phyloP scores from a whole-genome alignment of 1,139 yeast species.

The Magnusiomyces tetraspermus region DNA sequence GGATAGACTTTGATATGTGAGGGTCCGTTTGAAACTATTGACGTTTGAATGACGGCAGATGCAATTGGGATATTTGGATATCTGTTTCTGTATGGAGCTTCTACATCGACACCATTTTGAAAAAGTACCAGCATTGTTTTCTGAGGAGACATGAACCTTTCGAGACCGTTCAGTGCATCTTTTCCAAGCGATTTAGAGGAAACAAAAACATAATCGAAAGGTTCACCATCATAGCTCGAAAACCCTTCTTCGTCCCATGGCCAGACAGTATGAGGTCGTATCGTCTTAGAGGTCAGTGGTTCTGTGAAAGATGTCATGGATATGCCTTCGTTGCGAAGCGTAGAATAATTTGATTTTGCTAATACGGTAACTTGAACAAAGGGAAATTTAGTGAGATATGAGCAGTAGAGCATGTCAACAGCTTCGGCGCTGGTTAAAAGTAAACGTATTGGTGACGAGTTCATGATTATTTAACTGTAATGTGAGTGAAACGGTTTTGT shows the following conservation, averaged over 20 bases:
- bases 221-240: slow-evolving; percentile 14
- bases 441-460: background rate
- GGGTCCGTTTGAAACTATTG: slow-evolving; percentile 15
- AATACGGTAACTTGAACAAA: slow-evolving; percentile 14
- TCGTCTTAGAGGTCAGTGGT: slow-evolving; percentile 3
- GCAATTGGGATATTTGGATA: slow-evolving; percentile 19
- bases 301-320: slow-evolving; percentile 3
- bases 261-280: slow-evolving; percentile 10
- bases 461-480: background rate
- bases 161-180: slow-evolving; percentile 16
- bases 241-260: slow-evolving; percentile 11
- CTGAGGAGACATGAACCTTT: slow-evolving; percentile 15
- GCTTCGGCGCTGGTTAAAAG: slow-evolving; percentile 22
- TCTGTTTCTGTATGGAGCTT: slow-evolving; percentile 17
- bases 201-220: slow-evolving; percentile 20
- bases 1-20: slow-evolving; percentile 13
- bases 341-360: slow-evolving; percentile 20
- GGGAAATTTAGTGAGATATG: slow-evolving; percentile 10
- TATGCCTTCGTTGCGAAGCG: slow-evolving; percentile 15
- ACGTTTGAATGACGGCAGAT: slow-evolving; percentile 19
- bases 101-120: slow-evolving; percentile 24
- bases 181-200: slow-evolving; percentile 18
- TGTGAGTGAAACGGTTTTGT: background rate
- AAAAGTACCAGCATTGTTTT: slow-evolving; percentile 17
- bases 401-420: slow-evolving; percentile 19